Conservation (phyloP, 495 filamentous ascomycete genomes). For the Lophium mytilinum region DNA sequence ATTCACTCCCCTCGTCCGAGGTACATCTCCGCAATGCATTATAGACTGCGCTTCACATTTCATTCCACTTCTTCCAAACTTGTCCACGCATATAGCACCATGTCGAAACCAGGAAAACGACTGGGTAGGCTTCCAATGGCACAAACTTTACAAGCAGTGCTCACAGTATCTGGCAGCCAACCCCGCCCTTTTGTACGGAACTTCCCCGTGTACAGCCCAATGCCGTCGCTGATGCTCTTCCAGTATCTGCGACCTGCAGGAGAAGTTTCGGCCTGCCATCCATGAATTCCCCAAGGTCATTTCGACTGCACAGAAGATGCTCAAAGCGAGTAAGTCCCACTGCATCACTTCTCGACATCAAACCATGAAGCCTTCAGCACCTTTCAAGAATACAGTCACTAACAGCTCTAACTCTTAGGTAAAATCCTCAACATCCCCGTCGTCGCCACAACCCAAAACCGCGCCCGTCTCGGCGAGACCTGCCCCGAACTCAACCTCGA, state of each 20-base stretch:
- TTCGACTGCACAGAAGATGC: constrained; percentile 45
- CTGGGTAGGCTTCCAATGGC: constrained; percentile 17
- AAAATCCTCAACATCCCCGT: constrained; percentile 65
- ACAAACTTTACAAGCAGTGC: neutral
- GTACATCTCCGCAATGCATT: too few relatives aligned
- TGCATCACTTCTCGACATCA: neutral
- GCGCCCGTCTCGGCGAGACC: constrained; percentile 64
- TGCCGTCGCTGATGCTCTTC: constrained; percentile 8
- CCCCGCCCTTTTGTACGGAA: constrained; percentile 30
- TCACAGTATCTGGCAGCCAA: constrained; percentile 22
- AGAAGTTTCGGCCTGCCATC: constrained; percentile 78
- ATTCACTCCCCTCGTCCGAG: too few relatives aligned
- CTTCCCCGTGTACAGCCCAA: neutral
- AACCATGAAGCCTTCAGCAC: neutral
- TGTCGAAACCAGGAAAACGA: constrained; percentile 1
- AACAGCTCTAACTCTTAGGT: constrained; percentile 21
- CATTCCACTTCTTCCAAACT: neutral
- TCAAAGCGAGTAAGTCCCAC: constrained; percentile 38
- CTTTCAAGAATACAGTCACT: constrained; percentile 4
- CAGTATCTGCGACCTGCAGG: constrained; percentile 94
- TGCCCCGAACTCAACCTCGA: constrained; percentile 57
- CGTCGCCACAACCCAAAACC: constrained; percentile 77
- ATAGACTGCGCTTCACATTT: too few relatives aligned
- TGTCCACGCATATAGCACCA: neutral
- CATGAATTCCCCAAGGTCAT: constrained; percentile 70